Evolutionary conservation across 257 asterid species (phyloP).

Genomic region (Nicotiana tomentosiformis): DNA sequence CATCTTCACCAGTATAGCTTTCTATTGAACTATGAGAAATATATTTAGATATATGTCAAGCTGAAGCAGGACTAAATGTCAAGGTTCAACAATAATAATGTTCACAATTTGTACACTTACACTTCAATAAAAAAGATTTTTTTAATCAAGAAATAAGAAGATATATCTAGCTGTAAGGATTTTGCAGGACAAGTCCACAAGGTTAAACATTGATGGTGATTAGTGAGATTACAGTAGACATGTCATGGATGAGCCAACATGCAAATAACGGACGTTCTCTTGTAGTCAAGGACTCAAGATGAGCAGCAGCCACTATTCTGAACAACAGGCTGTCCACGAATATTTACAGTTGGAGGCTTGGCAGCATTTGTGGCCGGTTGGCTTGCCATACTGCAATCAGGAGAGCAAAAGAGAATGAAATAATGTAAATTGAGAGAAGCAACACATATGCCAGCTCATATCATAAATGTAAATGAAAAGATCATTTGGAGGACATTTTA

Average conservation of each 20-base stretch:
- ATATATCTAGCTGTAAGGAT: neutral
- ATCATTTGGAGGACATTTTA: neutral
- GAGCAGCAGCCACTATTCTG: slow-evolving; percentile 49
- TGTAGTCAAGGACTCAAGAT: slow-evolving; percentile 8
- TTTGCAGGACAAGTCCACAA: neutral
- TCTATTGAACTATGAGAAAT: neutral
- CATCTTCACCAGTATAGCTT: neutral
- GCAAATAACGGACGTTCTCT: neutral
- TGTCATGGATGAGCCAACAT: slow-evolving; percentile 6
- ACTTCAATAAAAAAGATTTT: neutral
- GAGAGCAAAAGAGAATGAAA: neutral
- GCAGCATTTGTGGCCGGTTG: slow-evolving; percentile 36
- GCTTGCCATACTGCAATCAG: slow-evolving; percentile 41
- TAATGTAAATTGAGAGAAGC: neutral
- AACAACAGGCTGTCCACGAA: slow-evolving; percentile 41
- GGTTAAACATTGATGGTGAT: neutral
- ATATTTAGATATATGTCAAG: neutral
- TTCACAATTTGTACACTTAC: neutral
- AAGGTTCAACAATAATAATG: neutral
- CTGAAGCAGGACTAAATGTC: neutral
- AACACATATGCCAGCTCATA: neutral
- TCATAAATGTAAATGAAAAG: neutral
- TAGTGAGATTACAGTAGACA: slow-evolving; percentile 4
- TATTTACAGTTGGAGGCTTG: slow-evolving; percentile 40
- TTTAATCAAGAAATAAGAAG: neutral